Evolutionary conservation across 345 rosid species (phyloP), one percentile per base, ranked within the genome.

Genomic region (Erysimum cheiranthoides): DNA sequence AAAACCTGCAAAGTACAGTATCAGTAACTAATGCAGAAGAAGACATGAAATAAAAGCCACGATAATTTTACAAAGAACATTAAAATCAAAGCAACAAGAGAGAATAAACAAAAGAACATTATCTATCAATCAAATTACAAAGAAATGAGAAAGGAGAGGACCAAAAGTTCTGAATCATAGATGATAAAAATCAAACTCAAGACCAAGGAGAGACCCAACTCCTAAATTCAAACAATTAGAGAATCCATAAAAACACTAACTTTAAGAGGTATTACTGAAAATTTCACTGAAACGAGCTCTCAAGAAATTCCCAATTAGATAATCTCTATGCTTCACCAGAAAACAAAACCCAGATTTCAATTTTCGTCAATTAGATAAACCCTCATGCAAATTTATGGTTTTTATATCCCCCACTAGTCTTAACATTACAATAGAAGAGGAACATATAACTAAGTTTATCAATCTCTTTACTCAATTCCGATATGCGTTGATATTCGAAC

Each of bases 1-100:
- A 68, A 76, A 75, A 65, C 90, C 97, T 89, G 86, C 78, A 83
- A 57, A 62, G 5, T 1, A 35, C 18, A 61, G 25, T 14, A 30
- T 36, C 18, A 32, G 27, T 18, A 42, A 39, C 7, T 12, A 38
- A 61, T 25, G 10, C 10, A 2, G 8, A 21, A 21, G 25, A 21
- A 21, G 25, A 43, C 8, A 64, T 16, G 46, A 64, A 17, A 42
- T 63, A 25, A 11, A 49, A 4, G 51, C 4, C 1, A 21, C 25
- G 6, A 4, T 17, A 47, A 21, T 60, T 2, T 56, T 10, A 2
- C 35, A 46, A 5, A 28, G 3, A 58, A 25, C 9, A 27, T 46
- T 31, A 6, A 46, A 34, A 61, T n/a, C 38, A 45, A 54, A 66
- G 18, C 71, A 74, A 35, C 8, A 32, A 56, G 50, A 36, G 59